Evolutionary conservation across 1,284 basidiomycete species (phyloP).

Genomic region (Pterulicium gracile): DNA sequence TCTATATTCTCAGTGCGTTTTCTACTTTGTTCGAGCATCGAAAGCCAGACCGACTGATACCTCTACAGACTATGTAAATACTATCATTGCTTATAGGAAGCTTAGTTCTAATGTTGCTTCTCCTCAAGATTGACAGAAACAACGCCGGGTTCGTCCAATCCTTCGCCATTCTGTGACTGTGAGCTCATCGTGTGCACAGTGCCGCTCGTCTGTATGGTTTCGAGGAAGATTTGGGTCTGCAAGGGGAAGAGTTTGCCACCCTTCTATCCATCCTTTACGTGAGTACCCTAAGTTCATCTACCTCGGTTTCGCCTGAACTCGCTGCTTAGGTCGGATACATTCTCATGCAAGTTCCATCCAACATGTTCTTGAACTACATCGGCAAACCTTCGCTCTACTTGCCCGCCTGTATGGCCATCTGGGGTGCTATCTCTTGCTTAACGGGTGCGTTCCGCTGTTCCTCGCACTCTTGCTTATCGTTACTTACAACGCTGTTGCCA

Average conservation of each 20-base stretch:
- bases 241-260: conserved; percentile 54
- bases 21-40: background rate
- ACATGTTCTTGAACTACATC: conserved; percentile 60
- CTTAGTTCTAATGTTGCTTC: conserved; percentile 1
- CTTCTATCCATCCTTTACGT: conserved; percentile 67
- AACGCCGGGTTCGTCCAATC: conserved; percentile 39
- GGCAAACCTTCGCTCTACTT: conserved; percentile 64
- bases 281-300: background rate
- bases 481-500: conserved; percentile 10
- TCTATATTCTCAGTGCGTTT: conserved; percentile 41
- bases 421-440: conserved; percentile 53
- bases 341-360: conserved; percentile 64
- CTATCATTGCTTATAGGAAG: too few relatives aligned
- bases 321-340: conserved; percentile 44
- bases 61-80: too few relatives aligned
- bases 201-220: conserved; percentile 51
- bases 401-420: conserved; percentile 54
- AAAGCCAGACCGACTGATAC: too few relatives aligned
- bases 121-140: conserved; percentile 50
- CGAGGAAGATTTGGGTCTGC: conserved; percentile 47
- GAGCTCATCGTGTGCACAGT: conserved; percentile 12
- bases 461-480: background rate
- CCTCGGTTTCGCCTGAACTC: background rate
- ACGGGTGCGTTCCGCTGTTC: conserved; percentile 31
- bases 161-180: background rate